Percentiles rank a stretch among this genome's conserved stretches.
These are phyloP conservation scores for Rhizopus delemar DNA, from an alignment of 371 early-diverging fungal genomes.

Conservation along the genomic window DNA sequence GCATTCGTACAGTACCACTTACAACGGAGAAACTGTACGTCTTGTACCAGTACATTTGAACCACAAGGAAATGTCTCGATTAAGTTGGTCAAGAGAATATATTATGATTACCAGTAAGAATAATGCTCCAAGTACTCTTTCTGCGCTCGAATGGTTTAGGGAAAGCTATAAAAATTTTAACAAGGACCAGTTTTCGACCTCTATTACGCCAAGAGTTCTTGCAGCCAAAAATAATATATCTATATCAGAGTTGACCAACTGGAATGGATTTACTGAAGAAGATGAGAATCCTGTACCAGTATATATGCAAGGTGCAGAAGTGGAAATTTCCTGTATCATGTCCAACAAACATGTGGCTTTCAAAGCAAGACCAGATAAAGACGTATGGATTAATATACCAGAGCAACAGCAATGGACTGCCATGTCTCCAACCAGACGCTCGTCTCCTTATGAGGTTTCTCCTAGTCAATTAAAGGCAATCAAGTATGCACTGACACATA, in stretches of 20 bases:
- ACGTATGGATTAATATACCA: slow-evolving; percentile 29
- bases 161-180: slow-evolving; percentile 10
- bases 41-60: slow-evolving; percentile 27
- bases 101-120: slow-evolving; percentile 17
- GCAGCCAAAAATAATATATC: slow-evolving; percentile 11
- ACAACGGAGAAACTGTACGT: background rate
- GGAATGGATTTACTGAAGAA: slow-evolving; percentile 4
- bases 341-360: background rate
- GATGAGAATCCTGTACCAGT: slow-evolving; percentile 16
- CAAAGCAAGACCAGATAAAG: slow-evolving; percentile 14
- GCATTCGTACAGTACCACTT: background rate
- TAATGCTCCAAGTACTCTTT: slow-evolving; percentile 26
- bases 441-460: slow-evolving; percentile 31
- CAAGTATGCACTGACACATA: slow-evolving; percentile 36
- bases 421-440: slow-evolving; percentile 13
- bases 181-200: slow-evolving; percentile 11
- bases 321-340: slow-evolving; percentile 40
- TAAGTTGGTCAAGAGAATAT: slow-evolving; percentile 25
- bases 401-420: slow-evolving; percentile 1
- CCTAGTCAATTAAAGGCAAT: slow-evolving; percentile 38
- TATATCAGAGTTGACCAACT: background rate
- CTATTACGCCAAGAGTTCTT: slow-evolving; percentile 17
- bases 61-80: slow-evolving; percentile 3
- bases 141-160: slow-evolving; percentile 31
- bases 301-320: slow-evolving; percentile 24